phyloP scores from a whole-genome alignment of 2,329 filamentous ascomycete genomes.

The Lachnellula occidentalis region DNA sequence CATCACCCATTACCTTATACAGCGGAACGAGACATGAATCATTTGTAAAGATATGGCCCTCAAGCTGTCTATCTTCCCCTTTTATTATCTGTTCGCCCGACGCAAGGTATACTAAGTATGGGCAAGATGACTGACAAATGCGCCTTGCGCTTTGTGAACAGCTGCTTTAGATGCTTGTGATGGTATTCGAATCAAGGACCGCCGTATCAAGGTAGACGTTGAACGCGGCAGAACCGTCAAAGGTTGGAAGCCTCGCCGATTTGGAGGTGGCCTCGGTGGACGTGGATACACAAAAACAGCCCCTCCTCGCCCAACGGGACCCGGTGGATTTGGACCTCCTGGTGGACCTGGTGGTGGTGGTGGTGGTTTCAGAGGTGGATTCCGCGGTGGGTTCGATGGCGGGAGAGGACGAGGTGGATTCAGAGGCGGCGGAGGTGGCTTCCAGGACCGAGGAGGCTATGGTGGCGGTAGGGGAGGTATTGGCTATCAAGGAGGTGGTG shows the following conservation, averaged over 20 bases:
- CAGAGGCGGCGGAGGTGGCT: slow-evolving; percentile 26
- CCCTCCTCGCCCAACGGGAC: slow-evolving; percentile 64
- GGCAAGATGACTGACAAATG: slow-evolving; percentile 66
- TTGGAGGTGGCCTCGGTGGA: slow-evolving; percentile 87
- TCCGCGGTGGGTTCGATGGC: slow-evolving; percentile 17
- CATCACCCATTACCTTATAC: slow-evolving; percentile 31
- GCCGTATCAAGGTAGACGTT: slow-evolving; percentile 89
- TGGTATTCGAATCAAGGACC: slow-evolving; percentile 87
- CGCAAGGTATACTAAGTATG: slow-evolving; percentile 42
- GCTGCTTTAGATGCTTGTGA: slow-evolving; percentile 84
- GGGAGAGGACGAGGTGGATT: slow-evolving; percentile 47
- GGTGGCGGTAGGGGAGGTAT: slow-evolving; percentile 30
- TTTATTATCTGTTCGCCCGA: slow-evolving; percentile 21
- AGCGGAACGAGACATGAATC: slow-evolving; percentile 20
- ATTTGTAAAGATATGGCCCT: slow-evolving; percentile 41
- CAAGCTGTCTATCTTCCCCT: slow-evolving; percentile 34
- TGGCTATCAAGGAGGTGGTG: slow-evolving; percentile 29
- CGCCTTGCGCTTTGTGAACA: slow-evolving; percentile 56
- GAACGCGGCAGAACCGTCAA: slow-evolving; percentile 92
- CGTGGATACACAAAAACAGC: slow-evolving; percentile 85
- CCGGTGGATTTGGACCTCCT: slow-evolving; percentile 50
- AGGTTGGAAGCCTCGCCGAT: slow-evolving; percentile 85
- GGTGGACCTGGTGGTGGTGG: slow-evolving; percentile 45
- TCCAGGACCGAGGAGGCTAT: slow-evolving; percentile 29
- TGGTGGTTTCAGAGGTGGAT: slow-evolving; percentile 39